These are phyloP conservation scores for Colletotrichum endophyticum DNA, from an alignment of 2,329 filamentous ascomycete genomes.

Conservation along the genomic window DNA sequence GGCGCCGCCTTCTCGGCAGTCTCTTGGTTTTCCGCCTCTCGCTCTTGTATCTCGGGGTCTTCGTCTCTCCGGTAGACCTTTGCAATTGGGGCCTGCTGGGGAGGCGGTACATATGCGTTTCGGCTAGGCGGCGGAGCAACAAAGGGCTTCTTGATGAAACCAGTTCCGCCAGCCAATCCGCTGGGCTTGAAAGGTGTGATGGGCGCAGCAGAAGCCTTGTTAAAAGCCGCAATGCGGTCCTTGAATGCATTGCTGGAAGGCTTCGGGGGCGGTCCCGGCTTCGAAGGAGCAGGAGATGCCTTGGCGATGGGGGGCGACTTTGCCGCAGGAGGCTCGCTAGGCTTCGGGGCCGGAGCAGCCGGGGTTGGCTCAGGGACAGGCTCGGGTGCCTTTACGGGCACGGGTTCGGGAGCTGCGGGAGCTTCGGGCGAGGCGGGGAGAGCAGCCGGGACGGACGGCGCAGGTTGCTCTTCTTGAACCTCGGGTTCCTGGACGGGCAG, in stretches of 20 bases:
- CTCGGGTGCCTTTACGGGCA: conserved; percentile 32
- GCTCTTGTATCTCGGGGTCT: conserved; percentile 74
- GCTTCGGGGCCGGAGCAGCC: conserved; percentile 39
- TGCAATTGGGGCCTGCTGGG: conserved; percentile 70
- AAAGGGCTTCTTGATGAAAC: conserved; percentile 96
- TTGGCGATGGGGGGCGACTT: conserved; percentile 45
- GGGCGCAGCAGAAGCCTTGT: conserved; percentile 84
- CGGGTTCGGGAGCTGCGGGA: conserved; percentile 38
- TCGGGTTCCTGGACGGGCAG: conserved; percentile 37
- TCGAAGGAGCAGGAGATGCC: conserved; percentile 36
- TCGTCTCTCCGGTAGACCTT: conserved; percentile 88
- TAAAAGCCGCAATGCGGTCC: conserved; percentile 97
- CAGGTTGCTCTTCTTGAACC: conserved; percentile 35
- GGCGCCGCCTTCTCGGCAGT: conserved; percentile 72
- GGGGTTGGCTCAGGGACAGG: conserved; percentile 31
- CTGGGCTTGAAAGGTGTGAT: conserved; percentile 88
- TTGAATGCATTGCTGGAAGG: conserved; percentile 80
- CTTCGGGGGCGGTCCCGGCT: conserved; percentile 73
- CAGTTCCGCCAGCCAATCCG: conserved; percentile 62
- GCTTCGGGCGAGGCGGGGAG: conserved; percentile 36
- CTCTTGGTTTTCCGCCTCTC: conserved; percentile 68
- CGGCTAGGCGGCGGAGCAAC: conserved; percentile 93
- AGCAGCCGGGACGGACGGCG: conserved; percentile 31
- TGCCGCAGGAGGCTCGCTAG: conserved; percentile 34
- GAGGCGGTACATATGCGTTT: conserved; percentile 85